Conservation (phyloP, 805 yeast genomes). For the Yamadazyma laniorum region DNA sequence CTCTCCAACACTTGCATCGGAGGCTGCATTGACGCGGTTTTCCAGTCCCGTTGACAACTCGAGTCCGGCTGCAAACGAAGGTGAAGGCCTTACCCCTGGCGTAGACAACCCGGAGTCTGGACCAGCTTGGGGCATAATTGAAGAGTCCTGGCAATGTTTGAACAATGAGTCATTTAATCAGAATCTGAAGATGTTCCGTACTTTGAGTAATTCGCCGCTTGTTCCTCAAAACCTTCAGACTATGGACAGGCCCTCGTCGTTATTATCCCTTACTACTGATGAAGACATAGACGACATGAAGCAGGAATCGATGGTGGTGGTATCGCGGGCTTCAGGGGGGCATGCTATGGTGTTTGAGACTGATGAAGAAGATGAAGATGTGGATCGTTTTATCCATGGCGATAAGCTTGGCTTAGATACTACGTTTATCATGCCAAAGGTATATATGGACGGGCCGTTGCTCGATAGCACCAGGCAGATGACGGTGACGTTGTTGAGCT, state of each 20-base stretch:
- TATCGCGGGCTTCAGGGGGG: slow-evolving; percentile 15
- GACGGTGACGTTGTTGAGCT: slow-evolving; percentile 24
- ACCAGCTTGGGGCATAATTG: slow-evolving; percentile 2
- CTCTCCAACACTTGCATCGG: slow-evolving; percentile 11
- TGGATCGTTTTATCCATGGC: neutral
- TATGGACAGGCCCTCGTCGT: slow-evolving; percentile 12
- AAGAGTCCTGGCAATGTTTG: slow-evolving; percentile 32
- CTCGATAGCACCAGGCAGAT: slow-evolving; percentile 7
- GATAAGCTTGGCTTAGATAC: slow-evolving; percentile 1
- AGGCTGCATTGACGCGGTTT: slow-evolving; percentile 9
- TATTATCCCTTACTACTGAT: slow-evolving; percentile 15
- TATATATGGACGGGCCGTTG: slow-evolving; percentile 1
- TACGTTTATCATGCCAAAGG: slow-evolving; percentile 37
- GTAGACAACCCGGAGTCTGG: neutral
- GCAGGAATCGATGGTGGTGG: slow-evolving; percentile 23
- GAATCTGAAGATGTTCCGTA: slow-evolving; percentile 6
- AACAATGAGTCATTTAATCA: slow-evolving; percentile 16
- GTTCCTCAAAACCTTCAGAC: slow-evolving; percentile 1
- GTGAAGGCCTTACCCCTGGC: neutral
- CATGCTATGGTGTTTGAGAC: slow-evolving; percentile 42
- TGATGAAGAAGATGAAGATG: slow-evolving; percentile 36
- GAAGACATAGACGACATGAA: slow-evolving; percentile 10
- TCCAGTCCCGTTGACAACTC: slow-evolving; percentile 9
- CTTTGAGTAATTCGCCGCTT: slow-evolving; percentile 12
- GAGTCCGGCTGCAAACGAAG: neutral